These are phyloP conservation scores for Nicotiana knightiana DNA, from an alignment of 257 asterid species.

Conservation along the genomic window DNA sequence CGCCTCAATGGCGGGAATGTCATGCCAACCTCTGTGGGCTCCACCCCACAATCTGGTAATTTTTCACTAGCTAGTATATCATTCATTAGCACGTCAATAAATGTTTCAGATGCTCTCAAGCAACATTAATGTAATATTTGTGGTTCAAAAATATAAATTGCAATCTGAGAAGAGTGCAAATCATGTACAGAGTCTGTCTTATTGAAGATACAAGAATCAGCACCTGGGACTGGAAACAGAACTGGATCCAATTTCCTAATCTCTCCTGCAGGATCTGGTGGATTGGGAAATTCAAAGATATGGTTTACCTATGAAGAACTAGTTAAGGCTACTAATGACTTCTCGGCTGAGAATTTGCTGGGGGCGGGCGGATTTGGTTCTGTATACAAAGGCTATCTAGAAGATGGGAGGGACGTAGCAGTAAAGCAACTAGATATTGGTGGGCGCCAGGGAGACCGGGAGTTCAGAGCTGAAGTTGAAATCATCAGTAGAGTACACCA, in stretches of 20 bases:
- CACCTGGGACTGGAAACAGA: constrained; percentile 32
- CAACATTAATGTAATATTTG: background rate
- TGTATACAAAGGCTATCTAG: constrained; percentile 73
- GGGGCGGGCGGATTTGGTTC: constrained; percentile 96
- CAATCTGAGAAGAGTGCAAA: constrained; percentile 12
- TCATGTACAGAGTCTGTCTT: constrained; percentile 53
- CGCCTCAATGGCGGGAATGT: constrained; percentile 42
- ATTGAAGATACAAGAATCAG: constrained; percentile 41
- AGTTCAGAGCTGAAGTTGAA: constrained; percentile 95
- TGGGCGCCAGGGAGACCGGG: constrained; percentile 92
- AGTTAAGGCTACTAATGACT: constrained; percentile 61
- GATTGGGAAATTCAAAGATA: constrained; percentile 61
- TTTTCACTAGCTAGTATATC: background rate
- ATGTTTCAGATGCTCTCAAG: background rate
- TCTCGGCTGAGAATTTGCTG: constrained; percentile 63
- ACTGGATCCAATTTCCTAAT: constrained; percentile 28
- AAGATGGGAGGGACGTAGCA: constrained; percentile 82
- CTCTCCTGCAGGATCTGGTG: constrained; percentile 53
- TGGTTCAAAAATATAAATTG: background rate
- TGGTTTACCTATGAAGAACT: constrained; percentile 76
- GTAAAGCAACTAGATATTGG: constrained; percentile 73
- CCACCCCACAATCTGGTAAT: constrained; percentile 61
- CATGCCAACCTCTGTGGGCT: constrained; percentile 46
- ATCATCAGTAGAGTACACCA: constrained; percentile 90
- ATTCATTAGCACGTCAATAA: background rate